phyloP scores from a whole-genome alignment of 2,329 filamentous ascomycete species.

The Scleromitrula shiraiana region DNA sequence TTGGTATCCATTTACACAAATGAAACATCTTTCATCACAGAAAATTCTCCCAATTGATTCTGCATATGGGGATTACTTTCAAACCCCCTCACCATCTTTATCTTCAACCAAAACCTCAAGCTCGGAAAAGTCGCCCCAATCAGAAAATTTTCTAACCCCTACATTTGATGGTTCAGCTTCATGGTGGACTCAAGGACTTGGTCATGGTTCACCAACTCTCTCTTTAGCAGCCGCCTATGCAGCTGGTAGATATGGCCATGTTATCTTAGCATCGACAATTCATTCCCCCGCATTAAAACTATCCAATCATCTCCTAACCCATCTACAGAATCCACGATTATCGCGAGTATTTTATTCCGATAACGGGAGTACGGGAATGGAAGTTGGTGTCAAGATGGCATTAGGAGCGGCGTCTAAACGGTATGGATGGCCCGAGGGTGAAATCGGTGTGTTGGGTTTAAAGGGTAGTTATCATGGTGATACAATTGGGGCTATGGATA shows the following conservation, averaged over 20 bases:
- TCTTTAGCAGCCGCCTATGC: constrained; percentile 72
- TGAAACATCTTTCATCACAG: constrained; percentile 51
- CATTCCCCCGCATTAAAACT: constrained; percentile 69
- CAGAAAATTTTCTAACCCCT: constrained; percentile 44
- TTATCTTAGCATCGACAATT: constrained; percentile 79
- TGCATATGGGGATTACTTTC: constrained; percentile 71
- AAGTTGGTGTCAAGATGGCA: constrained; percentile 82
- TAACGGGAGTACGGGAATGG: constrained; percentile 74
- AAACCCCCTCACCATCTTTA: constrained; percentile 37
- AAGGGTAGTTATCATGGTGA: constrained; percentile 82
- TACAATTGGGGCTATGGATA: constrained; percentile 84
- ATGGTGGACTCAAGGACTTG: constrained; percentile 87
- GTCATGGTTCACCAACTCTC: constrained; percentile 66
- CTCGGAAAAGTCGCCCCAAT: background rate
- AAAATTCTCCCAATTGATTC: constrained; percentile 73
- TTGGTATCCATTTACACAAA: constrained; percentile 86
- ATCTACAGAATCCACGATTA: constrained; percentile 56
- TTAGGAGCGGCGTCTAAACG: constrained; percentile 58
- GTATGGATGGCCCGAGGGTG: constrained; percentile 52
- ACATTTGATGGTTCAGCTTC: constrained; percentile 80
- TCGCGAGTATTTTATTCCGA: constrained; percentile 73
- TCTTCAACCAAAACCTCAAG: background rate
- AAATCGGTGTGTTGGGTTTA: constrained; percentile 63
- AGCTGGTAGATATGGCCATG: constrained; percentile 75
- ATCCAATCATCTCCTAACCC: constrained; percentile 54